Conservation (phyloP, 1,284 basidiomycete species). For the Inonotus hispidus region DNA sequence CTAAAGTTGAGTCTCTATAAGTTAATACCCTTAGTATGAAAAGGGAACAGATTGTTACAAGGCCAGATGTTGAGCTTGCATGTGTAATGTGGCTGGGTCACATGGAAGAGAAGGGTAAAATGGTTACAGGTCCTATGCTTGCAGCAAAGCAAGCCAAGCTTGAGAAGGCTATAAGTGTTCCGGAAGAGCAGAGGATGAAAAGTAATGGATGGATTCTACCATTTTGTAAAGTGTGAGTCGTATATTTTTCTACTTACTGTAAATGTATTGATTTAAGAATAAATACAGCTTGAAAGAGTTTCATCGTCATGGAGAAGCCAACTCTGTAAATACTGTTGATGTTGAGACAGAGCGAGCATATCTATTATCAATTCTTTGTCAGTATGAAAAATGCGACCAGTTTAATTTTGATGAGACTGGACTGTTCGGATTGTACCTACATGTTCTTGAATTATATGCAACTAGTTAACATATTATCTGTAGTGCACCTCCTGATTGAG, state of each 20-base stretch:
- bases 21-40: constrained; percentile 11
- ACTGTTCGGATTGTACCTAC: constrained; percentile 26
- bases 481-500: constrained; percentile 28
- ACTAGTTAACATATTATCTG: neutral
- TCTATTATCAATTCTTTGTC: constrained; percentile 19
- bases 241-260: neutral
- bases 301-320: constrained; percentile 34
- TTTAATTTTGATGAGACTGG: constrained; percentile 34
- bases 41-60: constrained; percentile 24
- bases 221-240: constrained; percentile 25
- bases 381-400: constrained; percentile 25
- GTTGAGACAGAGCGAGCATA: constrained; percentile 24
- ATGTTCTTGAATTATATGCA: neutral
- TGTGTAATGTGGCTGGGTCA: constrained; percentile 28
- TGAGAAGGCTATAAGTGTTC: constrained; percentile 28
- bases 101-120: constrained; percentile 27
- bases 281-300: constrained; percentile 26
- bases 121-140: constrained; percentile 29
- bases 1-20: too few relatives aligned
- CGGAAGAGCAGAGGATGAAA: constrained; percentile 23
- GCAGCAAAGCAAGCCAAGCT: constrained; percentile 26
- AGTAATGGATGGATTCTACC: constrained; percentile 28
- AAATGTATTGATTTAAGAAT: neutral
- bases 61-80: constrained; percentile 29
- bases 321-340: constrained; percentile 28